Base-by-base conservation (phyloP, 768 basidiomycete genomes). In the Lactarius psammicola region DNA sequence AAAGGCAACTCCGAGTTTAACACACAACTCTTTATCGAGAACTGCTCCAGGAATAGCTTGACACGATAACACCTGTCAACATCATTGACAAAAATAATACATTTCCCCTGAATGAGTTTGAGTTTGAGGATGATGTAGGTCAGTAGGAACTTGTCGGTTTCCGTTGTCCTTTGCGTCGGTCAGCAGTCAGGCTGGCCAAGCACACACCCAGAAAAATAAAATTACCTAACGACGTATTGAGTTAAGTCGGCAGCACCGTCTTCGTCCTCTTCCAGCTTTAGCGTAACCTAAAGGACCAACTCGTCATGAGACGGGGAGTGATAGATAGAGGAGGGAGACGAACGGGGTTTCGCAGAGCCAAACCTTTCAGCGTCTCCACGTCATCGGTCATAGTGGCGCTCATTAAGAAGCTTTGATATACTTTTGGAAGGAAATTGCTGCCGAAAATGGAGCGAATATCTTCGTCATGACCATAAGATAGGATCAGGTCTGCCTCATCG, bases 11-110 rank as follows among this genome's bases (percentile, higher is more conserved):
- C 97, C 17, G 94, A 92, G 73, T 99, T 98, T 30, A 99, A 82
- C 1, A 99, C 95, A 70, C 96, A 98, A 69, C 89, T 89, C 76
- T 94, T 94, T 75, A 98, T 92, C 0, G 92, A 95, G 72, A 98
- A 98, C 76, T 98, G 95, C 71, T 98, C 97, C 49, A 99, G 80
- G 78, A 98, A 99, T n/a, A 99, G 85, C 75, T 98, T 97, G 67
- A 99, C 81, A 60, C 95, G 89, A 75, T 98, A 99, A 60, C 89
- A 89, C 28, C 96, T 87, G 71, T 97, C 95, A 55, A 97, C 90
- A 72, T 94, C 89, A 78, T 98, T 98, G 60, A 98, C 96, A 72
- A 99, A 99, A 44, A 99, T 78, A 68, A 99, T 90, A 71, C 90
- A 92, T 86, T 98, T 98, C 51, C 97, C 97, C 74, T 90, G 88